Percentiles rank a stretch among this genome's conserved stretches.
Evolutionary conservation across 192 early-diverging fungal species (phyloP).

Genomic region (Coemansia asiatica): DNA sequence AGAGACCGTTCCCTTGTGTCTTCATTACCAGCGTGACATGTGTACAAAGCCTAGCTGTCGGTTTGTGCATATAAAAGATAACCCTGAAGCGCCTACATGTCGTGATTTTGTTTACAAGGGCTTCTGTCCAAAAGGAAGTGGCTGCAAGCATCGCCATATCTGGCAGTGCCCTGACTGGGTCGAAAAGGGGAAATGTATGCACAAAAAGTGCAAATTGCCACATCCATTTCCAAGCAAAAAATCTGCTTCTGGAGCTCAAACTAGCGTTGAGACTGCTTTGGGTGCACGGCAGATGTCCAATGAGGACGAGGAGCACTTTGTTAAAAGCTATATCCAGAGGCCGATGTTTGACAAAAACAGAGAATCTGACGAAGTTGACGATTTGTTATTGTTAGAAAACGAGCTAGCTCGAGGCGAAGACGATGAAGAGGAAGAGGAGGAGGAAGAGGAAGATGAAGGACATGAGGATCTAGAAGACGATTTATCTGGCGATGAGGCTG

Average conservation of each 20-base stretch:
- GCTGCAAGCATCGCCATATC: constrained; percentile 64
- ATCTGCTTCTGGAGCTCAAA: not conserved
- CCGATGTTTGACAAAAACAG: constrained; percentile 25
- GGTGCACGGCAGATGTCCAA: not conserved
- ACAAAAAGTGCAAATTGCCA: constrained; percentile 60
- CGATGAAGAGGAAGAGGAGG: not conserved
- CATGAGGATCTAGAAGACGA: constrained; percentile 21
- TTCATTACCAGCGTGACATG: constrained; percentile 64
- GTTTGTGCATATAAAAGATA: constrained; percentile 61
- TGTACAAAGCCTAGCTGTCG: constrained; percentile 59
- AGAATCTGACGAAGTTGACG: not conserved
- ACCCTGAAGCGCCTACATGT: constrained; percentile 63
- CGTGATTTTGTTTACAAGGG: constrained; percentile 64
- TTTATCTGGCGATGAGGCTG: constrained; percentile 43
- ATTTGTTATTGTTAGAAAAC: not conserved
- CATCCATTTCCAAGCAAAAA: constrained; percentile 41
- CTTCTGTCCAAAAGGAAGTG: constrained; percentile 59
- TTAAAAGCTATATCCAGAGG: constrained; percentile 30
- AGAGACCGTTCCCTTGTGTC: constrained; percentile 61
- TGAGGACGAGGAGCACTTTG: constrained; percentile 26
- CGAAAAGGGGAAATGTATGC: constrained; percentile 60
- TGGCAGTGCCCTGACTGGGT: constrained; percentile 72
- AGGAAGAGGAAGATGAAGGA: constrained; percentile 7
- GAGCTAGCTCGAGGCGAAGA: not conserved
- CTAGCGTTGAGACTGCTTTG: not conserved